phyloP scores from a whole-genome alignment of 805 yeast species.

The Blastobotrys peoriensis region DNA sequence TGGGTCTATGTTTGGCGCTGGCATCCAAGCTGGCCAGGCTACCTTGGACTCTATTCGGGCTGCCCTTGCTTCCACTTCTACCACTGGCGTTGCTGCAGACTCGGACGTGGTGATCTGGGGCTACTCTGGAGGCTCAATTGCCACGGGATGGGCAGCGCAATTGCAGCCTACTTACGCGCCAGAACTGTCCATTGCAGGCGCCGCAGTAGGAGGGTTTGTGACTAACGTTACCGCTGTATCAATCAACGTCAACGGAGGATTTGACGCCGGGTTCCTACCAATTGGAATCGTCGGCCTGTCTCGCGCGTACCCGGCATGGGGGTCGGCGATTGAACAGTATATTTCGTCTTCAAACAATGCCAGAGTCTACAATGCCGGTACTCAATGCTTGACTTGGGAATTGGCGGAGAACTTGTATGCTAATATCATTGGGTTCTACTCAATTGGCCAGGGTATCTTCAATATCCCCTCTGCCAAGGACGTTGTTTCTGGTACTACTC shows the following conservation, averaged over 20 bases:
- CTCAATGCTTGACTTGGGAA: slow-evolving; percentile 16
- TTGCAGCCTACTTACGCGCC: slow-evolving; percentile 21
- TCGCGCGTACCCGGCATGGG: slow-evolving; percentile 19
- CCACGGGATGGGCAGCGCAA: slow-evolving; percentile 46
- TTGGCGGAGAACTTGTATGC: slow-evolving; percentile 7
- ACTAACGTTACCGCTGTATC: slow-evolving; percentile 20
- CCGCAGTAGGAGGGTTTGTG: slow-evolving; percentile 22
- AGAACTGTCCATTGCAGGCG: slow-evolving; percentile 19
- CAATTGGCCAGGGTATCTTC: slow-evolving; percentile 11
- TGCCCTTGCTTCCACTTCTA: slow-evolving; percentile 10
- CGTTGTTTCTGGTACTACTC: slow-evolving; percentile 14
- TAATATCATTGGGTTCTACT: background rate
- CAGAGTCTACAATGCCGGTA: slow-evolving; percentile 5
- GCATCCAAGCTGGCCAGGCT: slow-evolving; percentile 22
- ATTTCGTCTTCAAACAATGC: slow-evolving; percentile 8
- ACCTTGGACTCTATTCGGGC: slow-evolving; percentile 25
- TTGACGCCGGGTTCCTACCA: slow-evolving; percentile 19
- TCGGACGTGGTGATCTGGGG: slow-evolving; percentile 76
- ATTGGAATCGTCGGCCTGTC: slow-evolving; percentile 22
- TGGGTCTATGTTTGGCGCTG: slow-evolving; percentile 25
- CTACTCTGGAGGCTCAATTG: slow-evolving; percentile 61
- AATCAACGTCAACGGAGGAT: slow-evolving; percentile 13
- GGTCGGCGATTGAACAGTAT: slow-evolving; percentile 5
- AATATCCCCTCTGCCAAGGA: slow-evolving; percentile 8
- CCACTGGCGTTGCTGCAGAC: slow-evolving; percentile 30